phyloP scores from a whole-genome alignment of 306 rosid genomes.

The Dryas octopetala region DNA sequence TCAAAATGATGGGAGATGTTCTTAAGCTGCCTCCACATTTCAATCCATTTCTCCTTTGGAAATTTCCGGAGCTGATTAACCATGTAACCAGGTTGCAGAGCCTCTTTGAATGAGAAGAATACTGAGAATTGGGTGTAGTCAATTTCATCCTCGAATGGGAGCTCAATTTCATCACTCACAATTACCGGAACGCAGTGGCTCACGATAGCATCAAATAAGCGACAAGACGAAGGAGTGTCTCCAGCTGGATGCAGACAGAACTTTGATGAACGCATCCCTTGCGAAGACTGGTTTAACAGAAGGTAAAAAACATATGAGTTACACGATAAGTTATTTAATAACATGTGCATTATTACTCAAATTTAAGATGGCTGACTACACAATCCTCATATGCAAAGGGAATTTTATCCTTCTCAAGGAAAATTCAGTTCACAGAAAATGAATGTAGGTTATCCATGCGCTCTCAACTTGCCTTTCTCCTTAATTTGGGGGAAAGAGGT shows the following conservation, averaged over 20 bases:
- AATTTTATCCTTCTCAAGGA: slow-evolving; percentile 9
- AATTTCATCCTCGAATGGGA: slow-evolving; percentile 92
- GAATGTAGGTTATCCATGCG: not conserved
- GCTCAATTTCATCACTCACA: slow-evolving; percentile 95
- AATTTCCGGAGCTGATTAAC: slow-evolving; percentile 60
- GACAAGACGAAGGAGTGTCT: slow-evolving; percentile 98
- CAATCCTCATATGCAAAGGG: slow-evolving; percentile 2
- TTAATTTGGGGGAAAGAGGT: not conserved
- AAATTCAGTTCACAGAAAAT: not conserved
- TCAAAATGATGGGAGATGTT: slow-evolving; percentile 72
- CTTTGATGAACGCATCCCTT: slow-evolving; percentile 88
- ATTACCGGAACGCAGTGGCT: slow-evolving; percentile 97
- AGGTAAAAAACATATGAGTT: slow-evolving; percentile 20
- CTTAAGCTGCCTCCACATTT: slow-evolving; percentile 86
- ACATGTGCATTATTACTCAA: not conserved
- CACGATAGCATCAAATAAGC: slow-evolving; percentile 93
- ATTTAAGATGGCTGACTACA: not conserved
- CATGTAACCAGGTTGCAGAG: slow-evolving; percentile 79
- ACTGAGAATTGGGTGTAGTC: slow-evolving; percentile 77
- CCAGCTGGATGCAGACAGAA: slow-evolving; percentile 97
- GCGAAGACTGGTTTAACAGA: slow-evolving; percentile 62
- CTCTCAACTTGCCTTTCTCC: not conserved
- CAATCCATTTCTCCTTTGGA: slow-evolving; percentile 81
- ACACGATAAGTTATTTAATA: not conserved
- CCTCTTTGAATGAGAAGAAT: slow-evolving; percentile 89